Conservation (phyloP, 2,329 filamentous ascomycete genomes). For the Metarhizium anisopliae region DNA sequence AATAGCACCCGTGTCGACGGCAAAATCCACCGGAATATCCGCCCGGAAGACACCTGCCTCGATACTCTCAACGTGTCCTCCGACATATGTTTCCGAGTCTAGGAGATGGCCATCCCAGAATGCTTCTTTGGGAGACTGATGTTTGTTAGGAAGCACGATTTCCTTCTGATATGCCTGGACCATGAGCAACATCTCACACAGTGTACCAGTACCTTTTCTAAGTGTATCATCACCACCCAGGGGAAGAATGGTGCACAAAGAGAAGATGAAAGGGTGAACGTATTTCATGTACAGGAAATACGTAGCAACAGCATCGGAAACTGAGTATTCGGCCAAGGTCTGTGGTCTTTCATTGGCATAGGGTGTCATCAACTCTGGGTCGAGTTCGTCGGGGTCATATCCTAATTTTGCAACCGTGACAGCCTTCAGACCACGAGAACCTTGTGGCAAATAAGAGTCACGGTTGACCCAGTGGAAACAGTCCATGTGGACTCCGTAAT, state of each 20-base stretch:
- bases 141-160: slow-evolving; percentile 94
- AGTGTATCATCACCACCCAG: slow-evolving; percentile 87
- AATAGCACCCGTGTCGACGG: slow-evolving; percentile 77
- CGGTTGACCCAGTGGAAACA: slow-evolving; percentile 98
- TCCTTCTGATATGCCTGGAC: slow-evolving; percentile 90
- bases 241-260: slow-evolving; percentile 91
- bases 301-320: slow-evolving; percentile 96
- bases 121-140: slow-evolving; percentile 78
- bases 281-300: slow-evolving; percentile 99
- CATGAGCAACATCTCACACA: slow-evolving; percentile 99
- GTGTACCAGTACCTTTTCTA: slow-evolving; percentile 90
- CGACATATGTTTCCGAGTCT: slow-evolving; percentile 96
- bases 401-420: slow-evolving; percentile 97
- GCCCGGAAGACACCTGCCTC: slow-evolving; percentile 94
- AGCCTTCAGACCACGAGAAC: slow-evolving; percentile 92
- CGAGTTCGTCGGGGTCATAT: slow-evolving; percentile 95
- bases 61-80: slow-evolving; percentile 97
- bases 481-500: slow-evolving; percentile 97
- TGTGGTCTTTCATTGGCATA: slow-evolving; percentile 86
- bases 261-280: slow-evolving; percentile 99
- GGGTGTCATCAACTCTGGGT: slow-evolving; percentile 94
- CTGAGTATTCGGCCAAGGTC: slow-evolving; percentile 92
- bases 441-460: slow-evolving; percentile 95
- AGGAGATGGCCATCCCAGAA: slow-evolving; percentile 97
- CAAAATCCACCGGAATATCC: slow-evolving; percentile 92